phyloP scores from a whole-genome alignment of 164 flowering plant genomes.

The Warburgia ugandensis region DNA sequence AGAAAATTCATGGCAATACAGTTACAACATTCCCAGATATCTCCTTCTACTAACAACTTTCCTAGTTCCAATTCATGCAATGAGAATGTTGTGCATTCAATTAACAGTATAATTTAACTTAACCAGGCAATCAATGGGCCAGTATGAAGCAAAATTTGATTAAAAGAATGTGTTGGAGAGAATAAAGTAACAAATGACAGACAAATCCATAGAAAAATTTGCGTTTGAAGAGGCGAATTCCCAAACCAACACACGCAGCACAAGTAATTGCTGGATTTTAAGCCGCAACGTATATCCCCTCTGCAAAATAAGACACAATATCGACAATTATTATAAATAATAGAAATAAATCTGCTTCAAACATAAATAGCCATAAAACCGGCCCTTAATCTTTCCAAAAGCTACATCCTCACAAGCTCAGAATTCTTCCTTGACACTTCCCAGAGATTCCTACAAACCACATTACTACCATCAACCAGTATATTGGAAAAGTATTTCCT shows the following conservation, averaged over 20 bases:
- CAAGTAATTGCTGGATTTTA: conserved; percentile 45
- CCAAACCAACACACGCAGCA: conserved; percentile 48
- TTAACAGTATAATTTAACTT: too few species aligned
- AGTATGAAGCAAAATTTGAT: too few species aligned
- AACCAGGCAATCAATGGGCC: too few species aligned
- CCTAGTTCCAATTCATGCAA: too few species aligned
- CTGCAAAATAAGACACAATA: conserved; percentile 35
- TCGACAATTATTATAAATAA: not conserved
- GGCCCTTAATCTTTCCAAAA: conserved; percentile 76
- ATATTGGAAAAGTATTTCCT: too few species aligned
- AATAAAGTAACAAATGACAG: not conserved
- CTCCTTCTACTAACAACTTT: too few species aligned
- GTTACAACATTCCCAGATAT: too few species aligned
- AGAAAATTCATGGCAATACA: too few species aligned
- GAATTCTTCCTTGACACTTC: conserved; percentile 42
- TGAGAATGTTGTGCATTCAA: too few species aligned
- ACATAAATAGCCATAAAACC: not conserved
- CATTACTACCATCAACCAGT: not conserved
- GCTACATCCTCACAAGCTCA: conserved; percentile 45
- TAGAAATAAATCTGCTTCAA: not conserved
- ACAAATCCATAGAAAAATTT: conserved; percentile 12
- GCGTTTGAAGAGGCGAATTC: conserved; percentile 53
- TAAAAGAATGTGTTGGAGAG: too few species aligned
- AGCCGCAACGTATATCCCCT: conserved; percentile 42
- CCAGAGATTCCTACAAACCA: conserved; percentile 40